phyloP scores from a whole-genome alignment of 495 filamentous ascomycete genomes.

The Penicillium herquei region DNA sequence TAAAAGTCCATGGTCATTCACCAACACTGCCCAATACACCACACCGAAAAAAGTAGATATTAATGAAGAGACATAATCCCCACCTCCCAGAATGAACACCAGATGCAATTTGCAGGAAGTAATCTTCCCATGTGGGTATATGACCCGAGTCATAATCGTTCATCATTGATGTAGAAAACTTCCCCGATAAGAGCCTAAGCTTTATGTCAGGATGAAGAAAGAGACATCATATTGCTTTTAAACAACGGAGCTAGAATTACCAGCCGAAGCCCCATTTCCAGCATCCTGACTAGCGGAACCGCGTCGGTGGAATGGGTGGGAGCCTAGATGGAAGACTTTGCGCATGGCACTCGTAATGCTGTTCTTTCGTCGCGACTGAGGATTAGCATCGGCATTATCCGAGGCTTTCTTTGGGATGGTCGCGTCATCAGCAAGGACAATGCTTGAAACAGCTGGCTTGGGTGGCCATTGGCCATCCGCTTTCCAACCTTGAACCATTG shows the following conservation, averaged over 20 bases:
- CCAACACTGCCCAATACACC: constrained; percentile 2
- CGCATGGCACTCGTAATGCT: constrained; percentile 44
- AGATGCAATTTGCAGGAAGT: background rate
- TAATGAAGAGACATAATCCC: constrained; percentile 5
- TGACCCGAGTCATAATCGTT: background rate
- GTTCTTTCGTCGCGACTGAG: constrained; percentile 31
- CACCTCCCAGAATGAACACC: background rate
- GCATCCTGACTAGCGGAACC: constrained; percentile 33
- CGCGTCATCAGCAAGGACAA: constrained; percentile 35
- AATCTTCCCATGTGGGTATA: background rate
- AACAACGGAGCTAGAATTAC: constrained; percentile 8
- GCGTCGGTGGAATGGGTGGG: constrained; percentile 42
- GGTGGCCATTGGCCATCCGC: constrained; percentile 94
- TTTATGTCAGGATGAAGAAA: background rate
- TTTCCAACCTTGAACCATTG: constrained; percentile 90
- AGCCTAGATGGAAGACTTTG: constrained; percentile 38
- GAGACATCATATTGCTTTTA: background rate
- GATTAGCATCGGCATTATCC: constrained; percentile 12
- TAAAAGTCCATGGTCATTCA: background rate
- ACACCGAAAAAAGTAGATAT: background rate
- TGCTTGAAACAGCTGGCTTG: constrained; percentile 40
- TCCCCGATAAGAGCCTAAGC: background rate
- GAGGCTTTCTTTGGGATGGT: constrained; percentile 23
- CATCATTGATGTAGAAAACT: constrained; percentile 7
- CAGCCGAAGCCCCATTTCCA: constrained; percentile 5